Conservation (phyloP, 2,329 filamentous ascomycete species). For the Ophiocordyceps camponoti-rufipedis region DNA sequence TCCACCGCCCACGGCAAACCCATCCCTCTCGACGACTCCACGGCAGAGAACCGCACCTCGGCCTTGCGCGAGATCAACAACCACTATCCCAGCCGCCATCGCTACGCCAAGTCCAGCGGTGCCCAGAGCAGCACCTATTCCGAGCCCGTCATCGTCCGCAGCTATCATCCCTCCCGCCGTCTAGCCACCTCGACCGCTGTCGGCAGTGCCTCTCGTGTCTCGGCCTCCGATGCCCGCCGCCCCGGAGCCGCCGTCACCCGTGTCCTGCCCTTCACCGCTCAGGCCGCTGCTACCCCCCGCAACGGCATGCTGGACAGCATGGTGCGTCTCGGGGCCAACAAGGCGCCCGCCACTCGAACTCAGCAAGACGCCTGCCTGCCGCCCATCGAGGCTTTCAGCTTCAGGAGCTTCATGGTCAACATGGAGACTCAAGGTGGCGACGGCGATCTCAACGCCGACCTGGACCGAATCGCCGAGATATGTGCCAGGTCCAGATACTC, state of each 20-base stretch:
- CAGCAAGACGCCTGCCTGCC: slow-evolving; percentile 30
- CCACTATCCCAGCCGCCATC: slow-evolving; percentile 36
- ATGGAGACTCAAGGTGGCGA: slow-evolving; percentile 24
- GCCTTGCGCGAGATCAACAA: slow-evolving; percentile 41
- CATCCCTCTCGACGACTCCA: slow-evolving; percentile 37
- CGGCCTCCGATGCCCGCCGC: slow-evolving; percentile 10
- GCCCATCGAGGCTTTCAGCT: slow-evolving; percentile 43
- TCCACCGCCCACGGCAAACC: slow-evolving; percentile 37
- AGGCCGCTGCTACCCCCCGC: slow-evolving; percentile 12
- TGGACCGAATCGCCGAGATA: slow-evolving; percentile 49
- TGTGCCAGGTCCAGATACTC: slow-evolving; percentile 47
- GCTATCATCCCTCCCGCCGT: slow-evolving; percentile 32
- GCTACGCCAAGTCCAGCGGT: slow-evolving; percentile 36
- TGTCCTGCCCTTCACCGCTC: slow-evolving; percentile 14
- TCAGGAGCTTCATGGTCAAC: slow-evolving; percentile 44
- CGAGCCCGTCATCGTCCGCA: slow-evolving; percentile 47
- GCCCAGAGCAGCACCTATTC: slow-evolving; percentile 41
- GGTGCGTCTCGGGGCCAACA: slow-evolving; percentile 23
- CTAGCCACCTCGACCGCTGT: slow-evolving; percentile 12
- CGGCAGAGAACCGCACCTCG: slow-evolving; percentile 36
- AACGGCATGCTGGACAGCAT: slow-evolving; percentile 23
- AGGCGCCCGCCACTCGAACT: slow-evolving; percentile 8
- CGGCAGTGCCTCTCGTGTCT: slow-evolving; percentile 9
- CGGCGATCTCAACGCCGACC: slow-evolving; percentile 33
- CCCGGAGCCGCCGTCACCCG: slow-evolving; percentile 12